A percentile compares a stretch with the other conserved stretches of the same genome.
Evolutionary conservation across 2,329 filamentous ascomycete genomes (phyloP).

Genomic region (Sarocladium strictum): DNA sequence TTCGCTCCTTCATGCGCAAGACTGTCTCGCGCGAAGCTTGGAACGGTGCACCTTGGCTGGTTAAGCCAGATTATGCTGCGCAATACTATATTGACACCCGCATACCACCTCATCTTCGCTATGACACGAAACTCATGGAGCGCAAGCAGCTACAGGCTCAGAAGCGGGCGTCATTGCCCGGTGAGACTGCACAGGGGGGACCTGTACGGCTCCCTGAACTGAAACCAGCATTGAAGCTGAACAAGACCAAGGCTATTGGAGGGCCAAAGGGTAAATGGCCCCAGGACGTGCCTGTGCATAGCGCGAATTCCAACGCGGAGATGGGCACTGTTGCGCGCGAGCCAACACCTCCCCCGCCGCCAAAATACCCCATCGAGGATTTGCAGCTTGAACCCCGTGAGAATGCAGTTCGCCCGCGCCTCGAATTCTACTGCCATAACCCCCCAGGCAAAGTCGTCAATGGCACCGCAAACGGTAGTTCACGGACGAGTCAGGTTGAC

Average conservation of each 20-base stretch:
- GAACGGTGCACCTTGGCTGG: constrained; percentile 95
- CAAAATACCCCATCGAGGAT: constrained; percentile 96
- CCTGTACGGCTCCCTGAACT: constrained; percentile 62
- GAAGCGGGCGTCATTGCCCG: constrained; percentile 48
- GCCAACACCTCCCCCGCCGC: constrained; percentile 63
- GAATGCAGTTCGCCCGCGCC: constrained; percentile 59
- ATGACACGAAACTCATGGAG: constrained; percentile 73
- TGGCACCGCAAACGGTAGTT: constrained; percentile 10
- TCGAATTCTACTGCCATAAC: constrained; percentile 72
- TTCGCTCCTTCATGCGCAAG: constrained; percentile 91
- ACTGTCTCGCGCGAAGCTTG: constrained; percentile 87
- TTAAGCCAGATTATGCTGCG: constrained; percentile 78
- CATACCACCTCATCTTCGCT: constrained; percentile 73
- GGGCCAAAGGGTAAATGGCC: constrained; percentile 34
- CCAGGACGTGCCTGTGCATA: constrained; percentile 21
- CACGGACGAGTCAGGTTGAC: constrained; percentile 46
- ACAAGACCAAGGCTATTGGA: constrained; percentile 46
- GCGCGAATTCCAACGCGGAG: constrained; percentile 34
- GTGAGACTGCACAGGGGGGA: constrained; percentile 32
- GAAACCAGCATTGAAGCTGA: constrained; percentile 66
- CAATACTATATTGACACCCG: constrained; percentile 83
- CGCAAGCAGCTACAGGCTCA: constrained; percentile 66
- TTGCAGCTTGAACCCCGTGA: constrained; percentile 70
- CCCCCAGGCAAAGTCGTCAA: constrained; percentile 32
- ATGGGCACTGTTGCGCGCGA: constrained; percentile 23